Evolutionary conservation across 345 rosid genomes (phyloP).

Genomic region (Lepidium aucheri): DNA sequence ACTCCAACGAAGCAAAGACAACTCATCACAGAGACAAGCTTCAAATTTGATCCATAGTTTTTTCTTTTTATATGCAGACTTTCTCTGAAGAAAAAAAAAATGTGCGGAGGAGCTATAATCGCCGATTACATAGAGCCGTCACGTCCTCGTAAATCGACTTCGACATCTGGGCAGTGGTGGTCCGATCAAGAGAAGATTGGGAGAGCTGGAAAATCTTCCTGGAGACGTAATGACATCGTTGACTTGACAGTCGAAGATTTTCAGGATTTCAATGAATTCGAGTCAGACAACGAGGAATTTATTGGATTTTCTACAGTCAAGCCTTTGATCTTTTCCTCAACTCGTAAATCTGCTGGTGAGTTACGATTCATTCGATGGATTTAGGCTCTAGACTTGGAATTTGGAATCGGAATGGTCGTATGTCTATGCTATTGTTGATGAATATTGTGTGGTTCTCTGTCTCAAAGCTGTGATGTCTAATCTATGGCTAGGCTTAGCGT

Average conservation of each 20-base stretch:
- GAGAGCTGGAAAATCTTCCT: neutral
- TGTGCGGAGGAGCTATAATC: conserved; percentile 80
- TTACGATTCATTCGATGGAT: neutral
- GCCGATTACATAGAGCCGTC: conserved; percentile 29
- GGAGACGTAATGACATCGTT: neutral
- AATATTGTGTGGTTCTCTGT: neutral
- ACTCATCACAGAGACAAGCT: neutral
- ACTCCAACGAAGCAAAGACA: neutral
- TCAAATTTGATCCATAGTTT: neutral
- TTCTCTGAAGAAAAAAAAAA: conserved; percentile 12
- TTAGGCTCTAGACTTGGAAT: neutral
- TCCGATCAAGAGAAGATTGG: conserved; percentile 13
- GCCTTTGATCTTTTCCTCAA: neutral
- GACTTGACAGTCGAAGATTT: conserved; percentile 28
- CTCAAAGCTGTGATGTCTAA: neutral
- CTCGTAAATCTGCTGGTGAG: conserved; percentile 3
- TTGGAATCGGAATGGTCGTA: neutral
- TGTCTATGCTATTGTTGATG: neutral
- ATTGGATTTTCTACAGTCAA: neutral
- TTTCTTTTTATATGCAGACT: neutral
- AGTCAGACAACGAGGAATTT: neutral
- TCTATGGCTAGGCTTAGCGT: neutral
- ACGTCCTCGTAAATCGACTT: conserved; percentile 27
- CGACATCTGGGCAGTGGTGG: conserved; percentile 36
- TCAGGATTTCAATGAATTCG: neutral